These are phyloP conservation scores for Asterella californica DNA, from an alignment of 225 moss, liverwort and hornwort species.

Conservation along the genomic window DNA sequence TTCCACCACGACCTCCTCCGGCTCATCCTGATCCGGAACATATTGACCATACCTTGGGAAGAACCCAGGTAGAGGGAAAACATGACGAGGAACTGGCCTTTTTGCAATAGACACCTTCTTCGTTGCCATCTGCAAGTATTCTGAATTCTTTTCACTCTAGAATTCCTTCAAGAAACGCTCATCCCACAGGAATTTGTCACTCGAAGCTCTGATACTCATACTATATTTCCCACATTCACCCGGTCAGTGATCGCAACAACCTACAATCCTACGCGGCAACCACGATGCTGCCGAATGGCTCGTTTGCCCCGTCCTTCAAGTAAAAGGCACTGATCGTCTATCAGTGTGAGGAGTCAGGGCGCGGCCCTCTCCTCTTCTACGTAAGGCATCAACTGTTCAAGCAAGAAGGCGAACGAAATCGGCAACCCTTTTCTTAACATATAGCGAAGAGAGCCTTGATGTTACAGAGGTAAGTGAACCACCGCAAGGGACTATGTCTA, in stretches of 20 bases:
- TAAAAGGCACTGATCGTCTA: no score
- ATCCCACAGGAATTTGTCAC: background rate
- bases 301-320: background rate
- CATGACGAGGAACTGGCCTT: background rate
- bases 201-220: background rate
- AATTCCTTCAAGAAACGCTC: background rate
- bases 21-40: background rate
- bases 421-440: no score
- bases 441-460: background rate
- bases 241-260: background rate
- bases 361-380: background rate
- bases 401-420: background rate
- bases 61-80: slow-evolving; percentile 18
- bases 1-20: slow-evolving; percentile 14
- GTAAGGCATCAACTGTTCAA: background rate
- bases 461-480: no score
- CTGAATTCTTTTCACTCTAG: background rate
- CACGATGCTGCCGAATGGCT: background rate
- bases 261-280: background rate
- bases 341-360: background rate
- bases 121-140: background rate
- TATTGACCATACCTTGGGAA: slow-evolving; percentile 23
- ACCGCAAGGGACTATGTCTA: no score
- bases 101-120: slow-evolving; percentile 1
- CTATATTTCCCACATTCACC: background rate